A percentile compares a stretch with the other conserved stretches of the same genome.
Evolutionary conservation across 352 stramenopile genomes (phyloP).

Genomic region (Phytopythium sindhum): DNA sequence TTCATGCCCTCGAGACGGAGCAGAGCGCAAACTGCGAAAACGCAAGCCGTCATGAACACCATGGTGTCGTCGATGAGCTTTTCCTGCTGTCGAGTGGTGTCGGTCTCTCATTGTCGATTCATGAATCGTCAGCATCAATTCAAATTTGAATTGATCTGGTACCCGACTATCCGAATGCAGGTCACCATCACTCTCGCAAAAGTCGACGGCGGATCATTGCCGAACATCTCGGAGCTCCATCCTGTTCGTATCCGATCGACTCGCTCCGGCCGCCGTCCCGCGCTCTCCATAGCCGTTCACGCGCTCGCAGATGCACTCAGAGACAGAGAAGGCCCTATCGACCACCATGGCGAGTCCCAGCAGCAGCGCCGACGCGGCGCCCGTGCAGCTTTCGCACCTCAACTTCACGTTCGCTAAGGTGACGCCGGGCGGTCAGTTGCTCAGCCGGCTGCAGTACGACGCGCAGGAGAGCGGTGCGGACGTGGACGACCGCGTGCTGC

Average conservation of each 20-base stretch:
- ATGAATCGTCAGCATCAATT: neutral
- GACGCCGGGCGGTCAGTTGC: conserved; percentile 50
- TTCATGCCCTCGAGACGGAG: neutral
- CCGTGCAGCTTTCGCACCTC: conserved; percentile 52
- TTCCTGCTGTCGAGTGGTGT: too few species aligned
- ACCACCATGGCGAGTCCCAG: neutral
- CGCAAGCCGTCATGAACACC: neutral
- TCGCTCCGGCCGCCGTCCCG: neutral
- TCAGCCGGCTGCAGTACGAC: conserved; percentile 60
- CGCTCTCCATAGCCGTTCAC: neutral
- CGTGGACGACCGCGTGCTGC: conserved; percentile 76
- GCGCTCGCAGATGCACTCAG: neutral
- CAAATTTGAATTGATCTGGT: neutral
- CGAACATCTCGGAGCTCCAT: neutral
- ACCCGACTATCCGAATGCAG: neutral
- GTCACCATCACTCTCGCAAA: neutral
- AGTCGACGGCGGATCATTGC: neutral
- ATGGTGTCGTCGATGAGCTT: too few species aligned
- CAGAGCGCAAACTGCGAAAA: neutral
- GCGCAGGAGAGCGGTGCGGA: conserved; percentile 1
- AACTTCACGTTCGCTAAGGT: conserved; percentile 80
- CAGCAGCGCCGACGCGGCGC: conserved; percentile 9
- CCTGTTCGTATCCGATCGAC: neutral
- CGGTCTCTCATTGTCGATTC: neutral
- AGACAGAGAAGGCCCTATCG: neutral